A percentile compares a stretch with the other conserved stretches of the same genome.
Evolutionary conservation across 2,329 filamentous ascomycete genomes (phyloP).

Genomic region (Alternaria alternata): DNA sequence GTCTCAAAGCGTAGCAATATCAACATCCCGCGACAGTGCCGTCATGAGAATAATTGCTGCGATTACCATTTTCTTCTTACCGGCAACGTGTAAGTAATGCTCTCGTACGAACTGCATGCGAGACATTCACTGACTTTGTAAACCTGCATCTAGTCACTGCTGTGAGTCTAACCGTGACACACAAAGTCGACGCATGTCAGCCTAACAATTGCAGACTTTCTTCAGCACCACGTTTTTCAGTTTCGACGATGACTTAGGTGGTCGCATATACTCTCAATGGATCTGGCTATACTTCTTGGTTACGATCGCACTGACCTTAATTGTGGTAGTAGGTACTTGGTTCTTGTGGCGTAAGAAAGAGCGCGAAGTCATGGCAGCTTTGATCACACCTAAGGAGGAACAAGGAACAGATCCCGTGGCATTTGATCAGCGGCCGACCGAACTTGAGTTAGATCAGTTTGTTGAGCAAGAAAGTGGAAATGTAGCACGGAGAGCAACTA

Average conservation of each 20-base stretch:
- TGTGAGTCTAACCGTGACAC: not conserved
- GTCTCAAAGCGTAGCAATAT: constrained; percentile 22
- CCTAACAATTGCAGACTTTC: not conserved
- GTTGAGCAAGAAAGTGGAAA: not conserved
- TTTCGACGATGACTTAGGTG: not conserved
- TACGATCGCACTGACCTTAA: constrained; percentile 11
- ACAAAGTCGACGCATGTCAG: not conserved
- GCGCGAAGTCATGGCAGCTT: constrained; percentile 9
- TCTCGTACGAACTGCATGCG: too few relatives aligned
- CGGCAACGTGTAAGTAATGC: constrained; percentile 19
- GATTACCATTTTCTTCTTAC: constrained; percentile 37
- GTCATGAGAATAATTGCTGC: constrained; percentile 34
- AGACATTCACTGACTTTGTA: too few relatives aligned
- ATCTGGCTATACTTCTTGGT: not conserved
- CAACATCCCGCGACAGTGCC: constrained; percentile 27
- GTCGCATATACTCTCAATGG: not conserved
- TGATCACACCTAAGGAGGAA: not conserved
- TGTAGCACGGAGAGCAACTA: not conserved
- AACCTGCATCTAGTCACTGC: not conserved
- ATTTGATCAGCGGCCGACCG: too few relatives aligned
- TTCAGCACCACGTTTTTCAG: not conserved
- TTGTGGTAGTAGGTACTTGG: constrained; percentile 18
- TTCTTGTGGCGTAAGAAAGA: constrained; percentile 29
- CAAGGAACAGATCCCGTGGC: not conserved
- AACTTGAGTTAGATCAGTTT: not conserved